A percentile compares a stretch with the other conserved stretches of the same genome.
These are phyloP conservation scores for Massariosphaeria phaeospora DNA, from an alignment of 495 filamentous ascomycete genomes.

Conservation along the genomic window DNA sequence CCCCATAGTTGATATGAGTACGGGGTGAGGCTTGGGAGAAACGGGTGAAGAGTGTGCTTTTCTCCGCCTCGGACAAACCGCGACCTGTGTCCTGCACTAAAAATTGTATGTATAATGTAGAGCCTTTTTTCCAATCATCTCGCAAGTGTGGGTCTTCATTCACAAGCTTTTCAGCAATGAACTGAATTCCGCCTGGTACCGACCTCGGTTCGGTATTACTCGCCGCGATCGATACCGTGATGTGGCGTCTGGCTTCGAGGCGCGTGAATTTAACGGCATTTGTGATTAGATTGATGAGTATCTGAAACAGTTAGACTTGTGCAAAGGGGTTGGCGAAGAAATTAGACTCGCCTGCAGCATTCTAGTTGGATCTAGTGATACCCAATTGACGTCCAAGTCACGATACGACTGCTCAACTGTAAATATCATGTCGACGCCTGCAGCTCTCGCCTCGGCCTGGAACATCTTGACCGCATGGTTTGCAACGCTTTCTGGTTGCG, in stretches of 20 bases:
- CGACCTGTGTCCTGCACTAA: slow-evolving; percentile 37
- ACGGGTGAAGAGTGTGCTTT: slow-evolving; percentile 33
- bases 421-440: slow-evolving; percentile 19
- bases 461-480: slow-evolving; percentile 32
- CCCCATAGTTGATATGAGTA: slow-evolving; percentile 26
- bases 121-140: slow-evolving; percentile 33
- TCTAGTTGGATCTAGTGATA: slow-evolving; percentile 28
- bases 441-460: slow-evolving; percentile 16
- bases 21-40: slow-evolving; percentile 38
- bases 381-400: slow-evolving; percentile 13
- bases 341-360: slow-evolving; percentile 20
- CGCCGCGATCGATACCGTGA: slow-evolving; percentile 19
- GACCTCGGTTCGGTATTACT: slow-evolving; percentile 1
- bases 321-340: background rate
- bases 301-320: background rate
- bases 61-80: slow-evolving; percentile 34
- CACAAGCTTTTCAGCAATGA: background rate
- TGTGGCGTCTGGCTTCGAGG: background rate
- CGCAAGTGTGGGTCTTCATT: slow-evolving; percentile 25
- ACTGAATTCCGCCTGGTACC: background rate
- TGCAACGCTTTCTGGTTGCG: slow-evolving; percentile 12
- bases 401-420: slow-evolving; percentile 18
- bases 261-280: slow-evolving; percentile 77
- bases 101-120: slow-evolving; percentile 32
- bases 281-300: slow-evolving; percentile 65